Evolutionary conservation across 2,329 filamentous ascomycete genomes (phyloP).

Genomic region (Thermothelomyces thermophilus): DNA sequence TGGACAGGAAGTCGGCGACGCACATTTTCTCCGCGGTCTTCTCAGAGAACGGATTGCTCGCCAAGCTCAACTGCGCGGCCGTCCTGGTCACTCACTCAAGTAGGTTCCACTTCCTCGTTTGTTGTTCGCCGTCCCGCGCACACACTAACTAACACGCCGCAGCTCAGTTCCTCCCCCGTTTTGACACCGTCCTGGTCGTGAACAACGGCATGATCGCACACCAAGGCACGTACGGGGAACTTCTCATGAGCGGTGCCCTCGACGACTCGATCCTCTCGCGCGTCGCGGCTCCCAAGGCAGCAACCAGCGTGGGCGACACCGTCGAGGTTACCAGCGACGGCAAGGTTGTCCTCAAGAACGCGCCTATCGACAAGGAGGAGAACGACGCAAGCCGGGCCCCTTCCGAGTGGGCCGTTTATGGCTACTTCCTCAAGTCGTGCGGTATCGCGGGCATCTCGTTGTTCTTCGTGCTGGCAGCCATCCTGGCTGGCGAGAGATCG

Average conservation of each 20-base stretch:
- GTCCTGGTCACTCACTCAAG: conserved; percentile 9
- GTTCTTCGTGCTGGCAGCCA: conserved; percentile 9
- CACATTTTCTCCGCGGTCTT: conserved; percentile 11
- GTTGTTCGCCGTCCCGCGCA: not conserved
- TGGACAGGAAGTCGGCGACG: conserved; percentile 9
- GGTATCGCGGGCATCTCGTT: conserved; percentile 5
- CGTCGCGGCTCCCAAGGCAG: not conserved
- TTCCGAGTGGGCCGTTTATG: conserved; percentile 9
- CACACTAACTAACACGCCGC: not conserved
- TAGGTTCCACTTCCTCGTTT: not conserved
- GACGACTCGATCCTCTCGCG: conserved; percentile 4
- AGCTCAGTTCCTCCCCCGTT: conserved; percentile 12
- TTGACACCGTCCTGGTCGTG: conserved; percentile 5
- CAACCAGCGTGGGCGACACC: not conserved
- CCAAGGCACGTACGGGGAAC: conserved; percentile 5
- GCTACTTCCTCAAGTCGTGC: conserved; percentile 11
- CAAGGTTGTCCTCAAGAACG: conserved; percentile 10
- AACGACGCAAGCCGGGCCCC: conserved; percentile 7
- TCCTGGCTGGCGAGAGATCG: conserved; percentile 8
- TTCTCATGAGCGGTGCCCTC: conserved; percentile 1
- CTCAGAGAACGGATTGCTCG: conserved; percentile 6
- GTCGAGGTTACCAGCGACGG: conserved; percentile 11
- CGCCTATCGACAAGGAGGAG: conserved; percentile 5
- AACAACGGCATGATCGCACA: conserved; percentile 7
- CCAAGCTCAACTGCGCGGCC: conserved; percentile 5